Conservation (phyloP, 2,329 filamentous ascomycete genomes). For the Didymella segeticola region DNA sequence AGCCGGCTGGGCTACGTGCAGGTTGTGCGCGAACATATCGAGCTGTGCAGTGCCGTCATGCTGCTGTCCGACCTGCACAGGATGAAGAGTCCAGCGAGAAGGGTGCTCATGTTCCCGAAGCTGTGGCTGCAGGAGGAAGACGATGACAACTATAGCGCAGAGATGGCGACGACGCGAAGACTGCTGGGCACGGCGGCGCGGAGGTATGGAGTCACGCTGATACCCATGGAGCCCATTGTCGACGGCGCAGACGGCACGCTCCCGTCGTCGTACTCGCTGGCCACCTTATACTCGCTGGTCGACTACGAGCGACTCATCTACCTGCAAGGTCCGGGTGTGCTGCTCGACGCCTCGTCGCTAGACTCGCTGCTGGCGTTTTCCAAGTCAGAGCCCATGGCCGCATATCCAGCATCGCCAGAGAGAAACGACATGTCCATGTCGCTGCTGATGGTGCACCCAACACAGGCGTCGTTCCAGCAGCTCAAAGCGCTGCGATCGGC, state of each 20-base stretch:
- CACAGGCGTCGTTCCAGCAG: conserved; percentile 39
- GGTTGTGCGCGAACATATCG: conserved; percentile 52
- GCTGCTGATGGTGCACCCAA: conserved; percentile 48
- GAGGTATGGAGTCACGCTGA: conserved; percentile 54
- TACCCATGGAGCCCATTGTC: conserved; percentile 51
- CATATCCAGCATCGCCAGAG: conserved; percentile 42
- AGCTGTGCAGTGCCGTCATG: conserved; percentile 60
- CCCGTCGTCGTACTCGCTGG: conserved; percentile 52
- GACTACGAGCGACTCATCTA: conserved; percentile 56
- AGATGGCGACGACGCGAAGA: conserved; percentile 53
- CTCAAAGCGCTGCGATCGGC: conserved; percentile 38
- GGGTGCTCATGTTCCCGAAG: conserved; percentile 55
- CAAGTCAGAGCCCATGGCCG: conserved; percentile 44
- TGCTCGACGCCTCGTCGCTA: conserved; percentile 56
- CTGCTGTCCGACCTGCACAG: conserved; percentile 55
- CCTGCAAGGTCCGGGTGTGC: conserved; percentile 53
- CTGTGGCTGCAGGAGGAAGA: conserved; percentile 45
- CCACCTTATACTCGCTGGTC: conserved; percentile 53
- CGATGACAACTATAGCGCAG: conserved; percentile 49
- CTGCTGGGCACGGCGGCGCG: conserved; percentile 55
- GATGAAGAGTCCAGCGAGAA: conserved; percentile 54
- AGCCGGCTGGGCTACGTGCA: conserved; percentile 56
- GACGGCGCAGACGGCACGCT: conserved; percentile 43
- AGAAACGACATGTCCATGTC: conserved; percentile 45
- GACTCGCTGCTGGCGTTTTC: conserved; percentile 54